phyloP scores from a whole-genome alignment of 176 grass and related monocot genomes.

The Metroxylon sagu region DNA sequence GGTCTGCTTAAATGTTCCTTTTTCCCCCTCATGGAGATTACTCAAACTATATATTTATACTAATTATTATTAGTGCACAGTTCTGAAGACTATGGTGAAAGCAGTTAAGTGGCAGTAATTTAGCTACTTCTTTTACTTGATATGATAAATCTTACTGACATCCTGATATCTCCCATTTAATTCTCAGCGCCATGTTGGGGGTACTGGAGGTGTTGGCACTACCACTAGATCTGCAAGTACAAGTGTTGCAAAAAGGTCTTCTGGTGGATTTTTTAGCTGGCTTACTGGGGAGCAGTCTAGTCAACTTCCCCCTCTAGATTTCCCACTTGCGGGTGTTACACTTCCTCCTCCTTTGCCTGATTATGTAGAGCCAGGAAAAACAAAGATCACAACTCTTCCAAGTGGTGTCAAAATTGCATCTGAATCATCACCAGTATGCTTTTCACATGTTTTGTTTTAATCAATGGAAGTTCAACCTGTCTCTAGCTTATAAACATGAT shows the following conservation, averaged over 20 bases:
- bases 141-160: not conserved
- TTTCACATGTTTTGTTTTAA: constrained; percentile 3
- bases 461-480: not conserved
- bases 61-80: no score
- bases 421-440: constrained; percentile 36
- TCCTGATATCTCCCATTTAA: not conserved
- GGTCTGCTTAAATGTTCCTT: no score
- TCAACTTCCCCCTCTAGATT: constrained; percentile 42
- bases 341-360: constrained; percentile 44
- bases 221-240: constrained; percentile 53
- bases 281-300: constrained; percentile 43
- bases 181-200: not conserved
- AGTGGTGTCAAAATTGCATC: constrained; percentile 70
- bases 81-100: not conserved
- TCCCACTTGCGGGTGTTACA: constrained; percentile 36
- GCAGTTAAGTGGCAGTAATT: not conserved
- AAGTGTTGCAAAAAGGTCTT: constrained; percentile 44
- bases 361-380: constrained; percentile 47
- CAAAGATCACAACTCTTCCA: constrained; percentile 65
- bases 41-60: no score
- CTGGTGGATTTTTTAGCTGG: constrained; percentile 49
- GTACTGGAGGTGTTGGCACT: constrained; percentile 9
- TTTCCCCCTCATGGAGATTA: no score
- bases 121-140: not conserved
- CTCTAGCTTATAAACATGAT: not conserved